Percentiles rank a stretch among this genome's conserved stretches.
Evolutionary conservation across 768 basidiomycete genomes (phyloP).

Genomic region (Collybia sordida): DNA sequence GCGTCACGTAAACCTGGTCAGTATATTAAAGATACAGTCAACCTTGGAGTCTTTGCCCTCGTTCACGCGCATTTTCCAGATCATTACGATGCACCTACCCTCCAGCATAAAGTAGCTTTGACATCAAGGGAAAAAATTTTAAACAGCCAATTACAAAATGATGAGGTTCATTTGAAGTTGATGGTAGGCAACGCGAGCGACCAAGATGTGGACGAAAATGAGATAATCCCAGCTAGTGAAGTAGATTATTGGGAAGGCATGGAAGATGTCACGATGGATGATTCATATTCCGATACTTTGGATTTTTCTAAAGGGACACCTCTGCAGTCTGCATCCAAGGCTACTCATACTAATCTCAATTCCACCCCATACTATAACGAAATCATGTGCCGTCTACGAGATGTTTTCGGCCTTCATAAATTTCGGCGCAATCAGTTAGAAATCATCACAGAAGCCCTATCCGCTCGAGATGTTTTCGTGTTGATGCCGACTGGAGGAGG

Average conservation of each 20-base stretch:
- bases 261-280: conserved; percentile 38
- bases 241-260: conserved; percentile 48
- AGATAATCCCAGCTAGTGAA: conserved; percentile 36
- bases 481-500: conserved; percentile 97
- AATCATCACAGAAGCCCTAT: conserved; percentile 78
- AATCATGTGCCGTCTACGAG: conserved; percentile 50
- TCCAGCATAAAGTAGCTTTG: no score
- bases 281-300: conserved; percentile 15
- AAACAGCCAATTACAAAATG: no score
- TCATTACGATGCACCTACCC: no score
- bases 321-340: conserved; percentile 8
- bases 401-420: conserved; percentile 58
- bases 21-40: not conserved
- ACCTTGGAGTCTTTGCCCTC: no score
- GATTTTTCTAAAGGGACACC: conserved; percentile 15
- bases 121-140: no score
- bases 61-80: no score
- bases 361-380: conserved; percentile 42
- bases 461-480: conserved; percentile 86
- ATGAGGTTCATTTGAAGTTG: no score
- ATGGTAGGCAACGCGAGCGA: not conserved
- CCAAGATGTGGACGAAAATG: conserved; percentile 15
- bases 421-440: conserved; percentile 88
- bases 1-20: conserved; percentile 13
- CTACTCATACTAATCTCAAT: conserved; percentile 13